phyloP scores from a whole-genome alignment of 495 filamentous ascomycete genomes.

The Diplogelasinospora grovesii region DNA sequence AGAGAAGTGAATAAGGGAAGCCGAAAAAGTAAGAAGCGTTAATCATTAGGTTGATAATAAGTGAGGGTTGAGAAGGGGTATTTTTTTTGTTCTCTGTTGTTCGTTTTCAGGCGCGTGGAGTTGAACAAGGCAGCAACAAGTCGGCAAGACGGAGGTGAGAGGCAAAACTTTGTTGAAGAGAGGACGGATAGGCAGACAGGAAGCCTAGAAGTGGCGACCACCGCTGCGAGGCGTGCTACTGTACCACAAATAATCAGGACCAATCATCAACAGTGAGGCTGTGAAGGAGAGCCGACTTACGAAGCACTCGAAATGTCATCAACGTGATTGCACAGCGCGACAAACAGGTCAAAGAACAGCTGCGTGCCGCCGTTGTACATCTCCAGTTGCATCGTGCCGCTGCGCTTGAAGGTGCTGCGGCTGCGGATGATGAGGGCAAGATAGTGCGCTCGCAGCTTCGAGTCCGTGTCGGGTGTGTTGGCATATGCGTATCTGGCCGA shows the following conservation, averaged over 20 bases:
- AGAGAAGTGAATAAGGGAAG: no score
- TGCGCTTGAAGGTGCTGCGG: slow-evolving; percentile 79
- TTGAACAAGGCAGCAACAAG: not conserved
- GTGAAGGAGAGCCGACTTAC: slow-evolving; percentile 26
- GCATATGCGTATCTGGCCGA: slow-evolving; percentile 83
- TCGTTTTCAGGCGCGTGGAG: no score
- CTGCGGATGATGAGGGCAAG: slow-evolving; percentile 85
- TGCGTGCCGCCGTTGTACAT: slow-evolving; percentile 77
- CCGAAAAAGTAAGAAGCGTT: slow-evolving; percentile 10
- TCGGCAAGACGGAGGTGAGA: slow-evolving; percentile 1
- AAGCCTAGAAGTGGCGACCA: slow-evolving; percentile 25
- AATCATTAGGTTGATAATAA: slow-evolving; percentile 9
- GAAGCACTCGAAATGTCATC: slow-evolving; percentile 48
- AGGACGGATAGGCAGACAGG: not conserved
- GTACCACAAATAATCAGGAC: not conserved
- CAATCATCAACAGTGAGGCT: not conserved
- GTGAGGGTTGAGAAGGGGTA: slow-evolving; percentile 10
- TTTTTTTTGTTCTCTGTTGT: slow-evolving; percentile 3
- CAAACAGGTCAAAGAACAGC: slow-evolving; percentile 89
- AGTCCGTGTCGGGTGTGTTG: slow-evolving; percentile 82
- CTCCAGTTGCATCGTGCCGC: slow-evolving; percentile 94
- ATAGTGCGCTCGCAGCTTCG: slow-evolving; percentile 83
- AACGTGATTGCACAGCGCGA: slow-evolving; percentile 88
- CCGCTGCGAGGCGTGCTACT: slow-evolving; percentile 40
- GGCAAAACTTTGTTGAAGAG: no score